Base-by-base conservation (phyloP, 164 flowering plant genomes). In the Vitis cinerea region DNA sequence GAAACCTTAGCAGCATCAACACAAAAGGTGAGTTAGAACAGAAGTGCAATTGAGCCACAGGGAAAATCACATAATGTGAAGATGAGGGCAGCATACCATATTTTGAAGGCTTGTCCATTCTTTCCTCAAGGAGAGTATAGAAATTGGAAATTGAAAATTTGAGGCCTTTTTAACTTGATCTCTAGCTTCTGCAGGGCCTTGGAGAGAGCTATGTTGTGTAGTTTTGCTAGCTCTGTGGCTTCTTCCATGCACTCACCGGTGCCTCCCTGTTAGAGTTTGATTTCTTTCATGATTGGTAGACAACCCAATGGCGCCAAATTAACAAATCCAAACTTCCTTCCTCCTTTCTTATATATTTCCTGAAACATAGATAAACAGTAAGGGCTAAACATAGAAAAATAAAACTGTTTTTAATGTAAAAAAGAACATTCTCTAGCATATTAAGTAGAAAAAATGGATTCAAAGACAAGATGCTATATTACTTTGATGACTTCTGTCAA, bases 401-500 rank as follows among this genome's bases (percentile, higher is more conserved):
- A 37, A 37, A 37, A 3, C 44, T 37, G 44, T 37, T 37, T 37
- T 37, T 37, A 37, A 16, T 37, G 44, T 37, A 3, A 37, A 37
- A 37, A 37, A 4, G 44, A 37, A 37, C 44, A 37, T 6, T 37
- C 44, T 37, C 44, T 37, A 37, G 44, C 44, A 37, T 37, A 37
- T 37, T 37, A 37, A 37, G 44, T 37, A 37, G 44, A 37, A 37
- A 37, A 37, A 37, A 4, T 37, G 27, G 27, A 1, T 23, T 23
- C 27, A 23, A 23, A 23, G 1, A 17, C 29, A 23, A 50, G 17
- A 50, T 16, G 13, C 16, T 13, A 7, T 49, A 27, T 65, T 67
- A 72, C 75, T 60, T 68, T 27, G 55, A 77, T 64, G 14, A 69
- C 63, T 9, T 47, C 1, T 16, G 80, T 73, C 5, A 69, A 7